phyloP scores from a whole-genome alignment of 2,329 filamentous ascomycete species.

The Raffaelea albimanens region DNA sequence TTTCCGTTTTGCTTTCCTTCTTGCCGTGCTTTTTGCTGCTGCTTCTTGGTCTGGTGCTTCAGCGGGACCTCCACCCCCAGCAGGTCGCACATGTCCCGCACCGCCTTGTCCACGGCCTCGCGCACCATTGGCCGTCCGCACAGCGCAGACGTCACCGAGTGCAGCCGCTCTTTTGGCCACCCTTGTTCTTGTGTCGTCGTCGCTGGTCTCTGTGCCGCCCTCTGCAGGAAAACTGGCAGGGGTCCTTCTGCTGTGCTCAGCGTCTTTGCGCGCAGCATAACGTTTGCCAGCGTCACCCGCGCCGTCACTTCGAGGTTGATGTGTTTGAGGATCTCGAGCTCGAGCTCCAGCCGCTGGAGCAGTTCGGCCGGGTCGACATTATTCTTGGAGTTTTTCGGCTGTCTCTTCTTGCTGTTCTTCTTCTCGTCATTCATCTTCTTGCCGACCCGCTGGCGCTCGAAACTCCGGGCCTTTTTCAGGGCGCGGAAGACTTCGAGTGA shows the following conservation, averaged over 20 bases:
- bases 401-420: constrained; percentile 1
- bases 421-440: constrained; percentile 44
- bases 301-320: constrained; percentile 50
- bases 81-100: constrained; percentile 37
- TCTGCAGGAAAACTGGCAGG: constrained; percentile 15
- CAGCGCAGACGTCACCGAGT: constrained; percentile 51
- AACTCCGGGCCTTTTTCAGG: constrained; percentile 63
- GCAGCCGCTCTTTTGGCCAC: constrained; percentile 37
- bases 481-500: constrained; percentile 50
- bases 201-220: constrained; percentile 33
- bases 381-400: background rate
- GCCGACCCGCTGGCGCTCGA: constrained; percentile 68
- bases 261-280: constrained; percentile 42
- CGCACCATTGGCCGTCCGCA: constrained; percentile 43
- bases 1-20: constrained; percentile 22
- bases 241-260: constrained; percentile 40
- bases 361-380: constrained; percentile 36
- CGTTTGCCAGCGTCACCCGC: constrained; percentile 44
- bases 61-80: constrained; percentile 39
- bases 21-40: constrained; percentile 12
- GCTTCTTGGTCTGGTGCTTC: constrained; percentile 20
- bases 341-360: constrained; percentile 51
- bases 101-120: constrained; percentile 36
- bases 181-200: constrained; percentile 37
- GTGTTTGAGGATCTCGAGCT: constrained; percentile 46